These are phyloP conservation scores for Aspergillus biplanus DNA, from an alignment of 495 filamentous ascomycete genomes.

Conservation along the genomic window DNA sequence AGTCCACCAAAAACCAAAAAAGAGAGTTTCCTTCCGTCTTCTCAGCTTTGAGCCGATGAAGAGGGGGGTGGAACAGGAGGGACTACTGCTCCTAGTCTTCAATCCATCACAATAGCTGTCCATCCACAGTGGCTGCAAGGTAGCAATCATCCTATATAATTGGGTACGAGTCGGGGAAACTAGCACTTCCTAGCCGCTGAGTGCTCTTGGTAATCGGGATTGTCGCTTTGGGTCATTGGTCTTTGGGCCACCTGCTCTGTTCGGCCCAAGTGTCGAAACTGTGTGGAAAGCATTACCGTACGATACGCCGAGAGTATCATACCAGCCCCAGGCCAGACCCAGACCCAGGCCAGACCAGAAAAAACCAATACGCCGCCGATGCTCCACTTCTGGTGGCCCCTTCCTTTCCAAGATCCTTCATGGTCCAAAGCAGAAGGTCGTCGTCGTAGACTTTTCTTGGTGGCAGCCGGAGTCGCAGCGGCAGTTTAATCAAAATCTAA, in stretches of 20 bases:
- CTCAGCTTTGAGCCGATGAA: conserved; percentile 2
- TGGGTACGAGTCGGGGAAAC: neutral
- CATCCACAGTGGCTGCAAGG: neutral
- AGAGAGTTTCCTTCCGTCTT: neutral
- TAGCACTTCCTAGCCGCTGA: neutral
- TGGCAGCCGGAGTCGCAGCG: neutral
- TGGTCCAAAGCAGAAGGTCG: conserved; percentile 7
- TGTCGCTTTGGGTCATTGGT: conserved; percentile 14
- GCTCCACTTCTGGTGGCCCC: conserved; percentile 22
- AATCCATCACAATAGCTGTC: neutral
- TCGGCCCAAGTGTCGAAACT: conserved; percentile 5
- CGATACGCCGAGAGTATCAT: neutral
- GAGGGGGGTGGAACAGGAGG: neutral
- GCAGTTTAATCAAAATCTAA: conserved; percentile 1
- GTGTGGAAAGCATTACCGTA: conserved; percentile 3
- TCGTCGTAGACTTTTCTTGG: conserved; percentile 4
- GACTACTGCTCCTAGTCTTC: neutral
- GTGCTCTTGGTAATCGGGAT: conserved; percentile 10
- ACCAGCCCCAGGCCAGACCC: conserved; percentile 12
- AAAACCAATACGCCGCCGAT: conserved; percentile 10
- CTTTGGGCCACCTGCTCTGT: conserved; percentile 21
- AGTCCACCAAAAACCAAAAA: neutral
- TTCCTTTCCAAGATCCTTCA: conserved; percentile 16
- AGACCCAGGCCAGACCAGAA: neutral
- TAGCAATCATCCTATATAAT: neutral